Evolutionary conservation across 148 eudicot genomes (phyloP), one percentile per base, ranked within the genome.

Genomic region (Heliamphora exappendiculata): DNA sequence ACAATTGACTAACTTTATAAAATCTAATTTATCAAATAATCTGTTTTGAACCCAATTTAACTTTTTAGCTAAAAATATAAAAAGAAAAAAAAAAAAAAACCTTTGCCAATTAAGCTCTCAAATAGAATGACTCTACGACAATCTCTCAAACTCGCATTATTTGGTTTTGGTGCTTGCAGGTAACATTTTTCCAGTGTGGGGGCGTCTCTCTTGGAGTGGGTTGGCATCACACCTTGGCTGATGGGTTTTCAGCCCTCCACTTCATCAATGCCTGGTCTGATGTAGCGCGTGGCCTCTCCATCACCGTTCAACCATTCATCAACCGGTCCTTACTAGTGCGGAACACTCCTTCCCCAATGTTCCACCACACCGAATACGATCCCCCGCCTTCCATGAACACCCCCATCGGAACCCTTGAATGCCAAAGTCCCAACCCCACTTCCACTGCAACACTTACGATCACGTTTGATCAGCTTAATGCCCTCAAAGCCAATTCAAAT

Each of bases 201-300:
- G 82, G 84, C 57, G 86, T 72, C 5, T 78, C 79, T 28, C 75
- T 84, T 2, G 86, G 82, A 9, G 67, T 81, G 4, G 81, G 79
- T 1, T 42, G 36, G 54, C 81, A 81, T 26, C 84, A 81, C 22
- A 70, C 67, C 14, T 24, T 78, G 19, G 69, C 72, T 0, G 86
- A 84, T 72, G 86, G 86, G 29, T n/a, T 41, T 54, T 81, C 86
- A 12, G 81, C 69, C 22, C 66, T 84, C 2, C 84, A 78, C 50
- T 84, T 81, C 68, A 73, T 78, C 73, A 84, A 84, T 51, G 60
- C 83, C 53, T 84, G 86, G 83, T 78, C 81, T 1, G 83, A 75
- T 17, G 53, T 81, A 72, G 76, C 81, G 34, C 82, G 86, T 26
- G 84, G 86, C 24, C 49, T 75, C 1, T 54, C 65, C 53, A 22